These are phyloP conservation scores for Trichoderma koningiopsis DNA, from an alignment of 2,329 filamentous ascomycete species.

Conservation along the genomic window DNA sequence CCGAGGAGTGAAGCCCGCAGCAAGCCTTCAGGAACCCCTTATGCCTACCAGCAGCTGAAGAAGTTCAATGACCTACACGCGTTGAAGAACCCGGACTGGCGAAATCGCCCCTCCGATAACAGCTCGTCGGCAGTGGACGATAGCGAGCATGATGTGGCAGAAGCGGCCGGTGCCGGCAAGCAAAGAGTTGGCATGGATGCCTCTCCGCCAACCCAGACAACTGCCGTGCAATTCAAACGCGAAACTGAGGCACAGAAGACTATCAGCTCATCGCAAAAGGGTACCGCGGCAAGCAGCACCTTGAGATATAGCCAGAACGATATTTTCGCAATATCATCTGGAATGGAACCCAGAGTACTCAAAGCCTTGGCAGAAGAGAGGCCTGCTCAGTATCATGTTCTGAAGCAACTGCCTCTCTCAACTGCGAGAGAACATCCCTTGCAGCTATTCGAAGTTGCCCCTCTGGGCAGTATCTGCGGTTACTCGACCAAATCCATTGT, in stretches of 20 bases:
- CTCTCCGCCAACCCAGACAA: background rate
- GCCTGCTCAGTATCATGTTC: constrained; percentile 2
- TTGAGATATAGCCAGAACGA: background rate
- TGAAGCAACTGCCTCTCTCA: constrained; percentile 14
- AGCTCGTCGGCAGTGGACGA: constrained; percentile 3
- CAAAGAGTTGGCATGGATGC: background rate
- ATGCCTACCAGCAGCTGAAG: constrained; percentile 21
- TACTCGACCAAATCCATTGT: constrained; percentile 1
- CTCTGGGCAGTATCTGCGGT: background rate
- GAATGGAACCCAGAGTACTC: background rate
- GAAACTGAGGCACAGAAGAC: background rate
- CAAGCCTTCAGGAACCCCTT: background rate
- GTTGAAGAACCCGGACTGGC: constrained; percentile 43
- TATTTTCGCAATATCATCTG: background rate
- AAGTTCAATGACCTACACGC: constrained; percentile 35
- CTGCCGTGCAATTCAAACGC: background rate
- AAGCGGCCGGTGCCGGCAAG: background rate
- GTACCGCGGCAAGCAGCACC: background rate
- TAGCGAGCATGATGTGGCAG: background rate
- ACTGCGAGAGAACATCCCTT: constrained; percentile 8
- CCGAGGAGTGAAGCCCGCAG: background rate
- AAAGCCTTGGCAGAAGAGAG: background rate
- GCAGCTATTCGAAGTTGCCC: constrained; percentile 17
- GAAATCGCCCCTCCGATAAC: constrained; percentile 32
- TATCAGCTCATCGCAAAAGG: background rate